Base-by-base conservation (phyloP, 352 stramenopile species). In the Globisporangium carolinianum region DNA sequence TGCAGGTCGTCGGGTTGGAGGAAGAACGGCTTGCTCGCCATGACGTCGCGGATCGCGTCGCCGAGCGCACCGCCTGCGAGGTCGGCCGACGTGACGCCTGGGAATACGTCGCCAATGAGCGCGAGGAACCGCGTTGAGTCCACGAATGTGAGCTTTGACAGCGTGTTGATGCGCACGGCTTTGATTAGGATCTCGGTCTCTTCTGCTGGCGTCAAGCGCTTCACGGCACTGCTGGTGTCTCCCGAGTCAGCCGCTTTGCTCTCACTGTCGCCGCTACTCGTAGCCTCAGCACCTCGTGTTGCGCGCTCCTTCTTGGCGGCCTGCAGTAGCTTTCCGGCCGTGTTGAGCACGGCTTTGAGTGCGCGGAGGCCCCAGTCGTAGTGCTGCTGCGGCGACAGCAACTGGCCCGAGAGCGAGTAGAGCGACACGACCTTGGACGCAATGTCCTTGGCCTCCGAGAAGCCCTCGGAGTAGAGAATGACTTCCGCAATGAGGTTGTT, bases 141-240 rank as follows among this genome's bases (percentile, higher is more conserved):
- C 17, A 79, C 77, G 51, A 96, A 97, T 5, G 91, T 98, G 47
- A 98, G 83, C 75, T 98, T 98, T 1, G 91, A 97, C 5, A 98
- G 67, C 17, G 92, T 98, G 69, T 98, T 98, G 46, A 98, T 95
- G 4, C 94, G 84, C 39, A 98, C 86, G 5, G 94, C 94, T 64
- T 98, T 97, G 73, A 98, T 98, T 1, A 98, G 69, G 36, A 98
- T 75, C 66, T 97, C 89, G 0, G 76, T 91, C 65, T 98, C 94
- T 37, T 89, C 62, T 4, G 77, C 81, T 4, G 72, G 42, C 8
- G 71, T 94, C 55, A 95, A 72, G 18, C 75, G 69, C 24, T 32
- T 32, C 24, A 32, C 24, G 24, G 24, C 24, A 32, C 24, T 32
- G 24, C 2, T 32, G 24, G 24, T 32, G 24, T 32, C 24, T 18